Evolutionary conservation across 2,329 filamentous ascomycete species (phyloP), one percentile per base, ranked within the genome.

Genomic region (Colletotrichum costaricense): DNA sequence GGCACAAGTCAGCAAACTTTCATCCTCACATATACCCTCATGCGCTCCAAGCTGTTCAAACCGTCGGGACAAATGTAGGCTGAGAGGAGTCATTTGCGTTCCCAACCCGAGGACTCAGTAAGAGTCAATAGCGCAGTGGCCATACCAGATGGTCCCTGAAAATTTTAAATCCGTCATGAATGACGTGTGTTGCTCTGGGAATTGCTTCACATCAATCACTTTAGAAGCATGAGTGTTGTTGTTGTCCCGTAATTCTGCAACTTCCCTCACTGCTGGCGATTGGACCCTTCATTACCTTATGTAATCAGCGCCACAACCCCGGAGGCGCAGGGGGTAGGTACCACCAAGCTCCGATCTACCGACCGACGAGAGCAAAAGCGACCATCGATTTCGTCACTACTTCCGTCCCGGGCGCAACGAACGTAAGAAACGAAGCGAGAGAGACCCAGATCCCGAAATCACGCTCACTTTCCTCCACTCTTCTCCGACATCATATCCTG

Each of bases 341-440:
- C 30, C 28, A 54, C 24, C 33, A 59, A 72, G 69, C 69, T 73
- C 67, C 71, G 71, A 73, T 71, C 66, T 38, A 60, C 60, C 60
- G 56, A 57, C 71, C 71, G 46, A 70, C 58, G 22, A 30, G 54
- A 67, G 70, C n/a, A 79, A 19, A 42, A 42, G 38, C 38, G 38
- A 42, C 79, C 79, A 80, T 78, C 75, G 72, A 68, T 75, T 63
- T 63, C 68, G 64, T 66, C 64, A 62, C 73, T 35, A 28, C 59
- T 67, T 67, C 30, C 65, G 52, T 62, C 42, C 55, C 22, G 59
- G 26, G 24, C 33, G 67, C 70, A 65, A 55, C 60, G 56, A 59
- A 54, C 16, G 16, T 35, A 35, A 35, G 30, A 30, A 30, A 19
- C 52, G 42, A 46, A 33, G 55, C 64, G 62, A 24, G 22, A 58